These are phyloP conservation scores for Clitopilus hobsonii DNA, from an alignment of 768 basidiomycete species.

Conservation along the genomic window DNA sequence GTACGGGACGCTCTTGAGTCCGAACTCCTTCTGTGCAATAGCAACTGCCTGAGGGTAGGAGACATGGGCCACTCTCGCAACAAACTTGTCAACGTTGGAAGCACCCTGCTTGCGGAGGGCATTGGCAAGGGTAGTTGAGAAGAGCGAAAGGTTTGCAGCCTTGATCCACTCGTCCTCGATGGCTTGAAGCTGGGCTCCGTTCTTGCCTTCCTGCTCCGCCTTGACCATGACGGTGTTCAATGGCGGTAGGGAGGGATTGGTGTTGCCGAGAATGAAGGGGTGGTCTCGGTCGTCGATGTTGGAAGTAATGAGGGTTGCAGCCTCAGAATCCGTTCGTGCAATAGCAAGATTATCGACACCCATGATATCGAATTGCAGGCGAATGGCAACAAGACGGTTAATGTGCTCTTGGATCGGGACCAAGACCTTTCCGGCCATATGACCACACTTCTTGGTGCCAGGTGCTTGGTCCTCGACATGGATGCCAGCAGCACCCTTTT, in stretches of 20 bases:
- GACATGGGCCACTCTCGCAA: slow-evolving; percentile 54
- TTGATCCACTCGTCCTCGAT: slow-evolving; percentile 87
- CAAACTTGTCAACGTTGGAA: slow-evolving; percentile 54
- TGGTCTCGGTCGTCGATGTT: slow-evolving; percentile 99
- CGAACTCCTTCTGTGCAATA: slow-evolving; percentile 79
- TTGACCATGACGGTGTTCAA: slow-evolving; percentile 79
- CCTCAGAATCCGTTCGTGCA: slow-evolving; percentile 95
- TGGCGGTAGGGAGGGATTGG: slow-evolving; percentile 65
- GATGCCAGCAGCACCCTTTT: slow-evolving; percentile 96
- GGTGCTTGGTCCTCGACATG: slow-evolving; percentile 98
- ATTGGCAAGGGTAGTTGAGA: slow-evolving; percentile 64
- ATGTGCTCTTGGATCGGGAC: slow-evolving; percentile 98
- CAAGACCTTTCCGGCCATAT: slow-evolving; percentile 95
- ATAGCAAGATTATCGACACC: slow-evolving; percentile 93
- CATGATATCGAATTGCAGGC: slow-evolving; percentile 98
- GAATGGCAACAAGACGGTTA: slow-evolving; percentile 95
- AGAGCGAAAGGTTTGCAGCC: slow-evolving; percentile 76
- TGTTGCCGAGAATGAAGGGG: slow-evolving; percentile 90
- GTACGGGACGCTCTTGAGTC: slow-evolving; percentile 68
- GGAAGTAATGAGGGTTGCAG: slow-evolving; percentile 92
- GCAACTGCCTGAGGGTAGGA: slow-evolving; percentile 67
- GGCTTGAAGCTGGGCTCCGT: slow-evolving; percentile 75
- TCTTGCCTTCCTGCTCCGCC: slow-evolving; percentile 78
- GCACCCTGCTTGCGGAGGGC: slow-evolving; percentile 59
- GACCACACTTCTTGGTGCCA: slow-evolving; percentile 94